phyloP scores from a whole-genome alignment of 164 flowering plant species.

The Magnolia changhungtana region DNA sequence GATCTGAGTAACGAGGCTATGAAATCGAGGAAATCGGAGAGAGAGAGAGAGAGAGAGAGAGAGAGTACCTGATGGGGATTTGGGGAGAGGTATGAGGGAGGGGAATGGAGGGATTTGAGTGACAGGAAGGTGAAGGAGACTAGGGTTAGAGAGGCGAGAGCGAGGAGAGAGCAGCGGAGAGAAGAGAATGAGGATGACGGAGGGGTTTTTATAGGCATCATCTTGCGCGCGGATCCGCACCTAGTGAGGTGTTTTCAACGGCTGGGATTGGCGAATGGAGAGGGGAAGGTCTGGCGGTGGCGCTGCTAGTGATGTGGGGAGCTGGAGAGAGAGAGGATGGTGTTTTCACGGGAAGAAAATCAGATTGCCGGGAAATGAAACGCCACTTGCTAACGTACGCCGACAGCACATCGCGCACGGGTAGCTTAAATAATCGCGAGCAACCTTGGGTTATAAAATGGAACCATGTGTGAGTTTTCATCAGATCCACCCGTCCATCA shows the following conservation, averaged over 20 bases:
- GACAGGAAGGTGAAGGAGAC: conserved; percentile 60
- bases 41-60: background rate
- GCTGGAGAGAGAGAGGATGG: background rate
- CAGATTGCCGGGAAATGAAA: background rate
- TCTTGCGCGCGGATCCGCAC: background rate
- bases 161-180: conserved; percentile 49
- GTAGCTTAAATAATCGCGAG: too few species aligned
- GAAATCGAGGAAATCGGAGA: conserved; percentile 5
- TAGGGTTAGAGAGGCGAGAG: conserved; percentile 57
- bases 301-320: background rate
- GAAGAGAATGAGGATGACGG: conserved; percentile 23
- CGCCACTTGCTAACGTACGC: background rate
- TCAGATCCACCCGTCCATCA: too few species aligned
- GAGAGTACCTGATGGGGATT: conserved; percentile 17
- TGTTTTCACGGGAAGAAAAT: background rate
- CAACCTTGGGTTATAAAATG: too few species aligned
- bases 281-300: background rate
- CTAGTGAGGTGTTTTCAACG: background rate
- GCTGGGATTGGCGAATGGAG: background rate
- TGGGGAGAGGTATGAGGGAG: conserved; percentile 16
- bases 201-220: conserved; percentile 12
- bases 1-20: conserved; percentile 14
- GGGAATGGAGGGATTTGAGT: conserved; percentile 46
- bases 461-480: too few species aligned
- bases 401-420: too few species aligned